Percentiles rank a stretch among this genome's conserved stretches.
Evolutionary conservation across 2,329 filamentous ascomycete genomes (phyloP).

Genomic region (Stagonosporopsis vannaccii): DNA sequence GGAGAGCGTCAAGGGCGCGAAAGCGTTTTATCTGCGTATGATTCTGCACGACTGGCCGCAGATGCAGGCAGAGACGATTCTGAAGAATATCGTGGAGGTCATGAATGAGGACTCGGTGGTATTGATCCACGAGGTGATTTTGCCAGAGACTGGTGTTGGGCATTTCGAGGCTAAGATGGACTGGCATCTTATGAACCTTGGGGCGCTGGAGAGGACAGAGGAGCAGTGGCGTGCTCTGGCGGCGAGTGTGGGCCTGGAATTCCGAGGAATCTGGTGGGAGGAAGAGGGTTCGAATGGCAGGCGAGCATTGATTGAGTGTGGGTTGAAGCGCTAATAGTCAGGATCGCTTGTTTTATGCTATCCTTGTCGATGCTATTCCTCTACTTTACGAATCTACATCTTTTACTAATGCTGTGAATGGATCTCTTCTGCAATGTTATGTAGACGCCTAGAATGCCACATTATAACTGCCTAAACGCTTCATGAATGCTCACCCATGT

Average conservation of each 20-base stretch:
- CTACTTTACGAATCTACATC: neutral
- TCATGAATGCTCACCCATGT: neutral
- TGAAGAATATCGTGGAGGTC: conserved; percentile 39
- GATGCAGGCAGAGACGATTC: conserved; percentile 39
- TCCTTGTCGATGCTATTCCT: neutral
- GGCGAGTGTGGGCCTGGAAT: conserved; percentile 44
- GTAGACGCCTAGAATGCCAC: conserved; percentile 13
- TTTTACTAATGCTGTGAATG: neutral
- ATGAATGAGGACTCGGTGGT: conserved; percentile 51
- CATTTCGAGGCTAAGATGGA: conserved; percentile 48
- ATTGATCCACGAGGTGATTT: conserved; percentile 54
- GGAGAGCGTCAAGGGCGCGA: conserved; percentile 22
- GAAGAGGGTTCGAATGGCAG: conserved; percentile 5
- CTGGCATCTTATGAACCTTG: conserved; percentile 53
- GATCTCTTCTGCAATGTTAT: conserved; percentile 1
- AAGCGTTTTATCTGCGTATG: conserved; percentile 39
- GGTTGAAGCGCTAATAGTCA: neutral
- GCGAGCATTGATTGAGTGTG: conserved; percentile 7
- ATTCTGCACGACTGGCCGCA: conserved; percentile 55
- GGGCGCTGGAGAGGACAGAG: conserved; percentile 51
- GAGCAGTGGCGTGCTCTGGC: conserved; percentile 49
- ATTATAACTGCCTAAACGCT: conserved; percentile 5
- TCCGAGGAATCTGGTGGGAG: conserved; percentile 45
- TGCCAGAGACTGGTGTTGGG: conserved; percentile 47
- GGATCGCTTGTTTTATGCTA: neutral